Evolutionary conservation across 2,329 filamentous ascomycete genomes (phyloP).

Genomic region (Colletotrichum liriopes): DNA sequence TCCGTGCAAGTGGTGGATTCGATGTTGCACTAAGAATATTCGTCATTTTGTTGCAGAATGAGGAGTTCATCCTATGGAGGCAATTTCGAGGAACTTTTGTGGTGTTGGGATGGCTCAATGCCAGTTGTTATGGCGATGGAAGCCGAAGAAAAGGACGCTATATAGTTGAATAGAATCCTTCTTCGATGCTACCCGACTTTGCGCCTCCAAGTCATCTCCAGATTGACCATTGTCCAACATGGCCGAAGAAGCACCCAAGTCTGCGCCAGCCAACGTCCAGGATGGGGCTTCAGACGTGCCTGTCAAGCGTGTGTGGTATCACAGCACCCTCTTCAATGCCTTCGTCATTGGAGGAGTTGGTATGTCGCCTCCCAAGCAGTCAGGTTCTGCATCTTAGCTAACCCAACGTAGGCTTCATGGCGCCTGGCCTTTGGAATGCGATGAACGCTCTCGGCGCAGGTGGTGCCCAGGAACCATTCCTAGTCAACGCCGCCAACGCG

Average conservation of each 20-base stretch:
- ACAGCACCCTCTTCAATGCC: constrained; percentile 67
- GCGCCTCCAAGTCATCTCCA: background rate
- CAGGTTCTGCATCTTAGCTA: background rate
- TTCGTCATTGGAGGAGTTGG: constrained; percentile 68
- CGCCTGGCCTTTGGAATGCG: constrained; percentile 69
- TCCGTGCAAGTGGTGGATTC: constrained; percentile 16
- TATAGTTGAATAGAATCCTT: background rate
- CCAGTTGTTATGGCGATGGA: background rate
- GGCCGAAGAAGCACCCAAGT: constrained; percentile 26
- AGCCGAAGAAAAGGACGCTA: background rate
- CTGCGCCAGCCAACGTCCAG: constrained; percentile 17
- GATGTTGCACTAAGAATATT: constrained; percentile 31
- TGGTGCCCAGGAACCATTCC: constrained; percentile 65
- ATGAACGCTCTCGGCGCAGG: constrained; percentile 69
- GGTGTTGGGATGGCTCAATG: background rate
- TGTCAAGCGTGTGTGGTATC: constrained; percentile 59
- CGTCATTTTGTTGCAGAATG: constrained; percentile 35
- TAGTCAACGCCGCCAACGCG: constrained; percentile 68
- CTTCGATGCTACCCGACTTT: background rate
- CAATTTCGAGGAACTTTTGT: constrained; percentile 7
- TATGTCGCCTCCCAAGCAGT: background rate
- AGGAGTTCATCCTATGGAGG: constrained; percentile 5
- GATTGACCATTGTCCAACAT: background rate
- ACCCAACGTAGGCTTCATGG: constrained; percentile 56
- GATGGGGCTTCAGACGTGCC: constrained; percentile 4